Evolutionary conservation across 2,329 filamentous ascomycete genomes (phyloP), one percentile per base, ranked within the genome.

Genomic region (Neofusicoccum sp.): DNA sequence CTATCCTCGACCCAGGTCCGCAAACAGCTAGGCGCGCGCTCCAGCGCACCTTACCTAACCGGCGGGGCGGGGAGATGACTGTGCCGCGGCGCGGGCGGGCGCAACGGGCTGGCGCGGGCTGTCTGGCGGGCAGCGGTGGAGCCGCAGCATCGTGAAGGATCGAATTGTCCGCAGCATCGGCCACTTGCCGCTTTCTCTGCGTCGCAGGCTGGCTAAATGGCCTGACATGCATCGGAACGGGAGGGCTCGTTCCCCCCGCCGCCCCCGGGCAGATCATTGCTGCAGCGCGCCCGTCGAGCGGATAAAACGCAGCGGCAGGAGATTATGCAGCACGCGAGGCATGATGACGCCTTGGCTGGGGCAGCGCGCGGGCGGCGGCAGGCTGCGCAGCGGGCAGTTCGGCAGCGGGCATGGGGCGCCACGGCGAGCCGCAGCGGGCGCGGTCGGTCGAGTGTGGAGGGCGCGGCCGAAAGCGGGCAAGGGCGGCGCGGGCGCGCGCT

Each of bases 231-330:
- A 60, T 60, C 58, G 58, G 58, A 43, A 53, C 58, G 58, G 58
- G 58, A 36, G 47, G 36, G 36, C 20, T 43, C 40, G 58, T 60
- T 53, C 58, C 58, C 45, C 58, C 58, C 58, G 58, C 47, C 43
- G 58, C 58, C 58, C 58, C 45, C 47, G 58, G 47, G 58, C 44
- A 51, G 58, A 60, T 60, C 58, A 60, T 60, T 60, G 45, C 45
- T 60, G 58, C 47, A 60, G 36, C 45, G 43, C 44, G 57, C 49
- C 45, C 44, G 41, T 24, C 28, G 34, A 40, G 57, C 57, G 57
- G 57, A 49, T 49, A 47, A 59, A 31, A 16, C 30, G 57, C 57
- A 49, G 57, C 57, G 57, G 56, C 33, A 58, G 56, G 44, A 59
- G 57, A 59, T 59, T 59, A 59, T 59, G 57, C 57, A 59, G 31